phyloP scores from a whole-genome alignment of 805 yeast species.

The Cyberlindnera maritima region DNA sequence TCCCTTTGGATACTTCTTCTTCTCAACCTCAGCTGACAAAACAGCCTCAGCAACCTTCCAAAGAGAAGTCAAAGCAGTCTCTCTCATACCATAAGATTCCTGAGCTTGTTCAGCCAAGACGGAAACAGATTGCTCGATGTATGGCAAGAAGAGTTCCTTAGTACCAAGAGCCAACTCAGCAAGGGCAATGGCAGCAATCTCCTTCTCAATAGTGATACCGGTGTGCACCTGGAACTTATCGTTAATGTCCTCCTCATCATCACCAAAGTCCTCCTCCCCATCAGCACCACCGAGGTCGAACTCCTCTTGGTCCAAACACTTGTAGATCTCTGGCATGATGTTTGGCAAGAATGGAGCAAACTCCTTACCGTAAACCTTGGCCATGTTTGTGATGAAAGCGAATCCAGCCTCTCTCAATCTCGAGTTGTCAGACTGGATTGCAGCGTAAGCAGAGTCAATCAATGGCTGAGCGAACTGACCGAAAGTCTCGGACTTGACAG shows the following conservation, averaged over 20 bases:
- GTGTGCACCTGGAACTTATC: constrained; percentile 85
- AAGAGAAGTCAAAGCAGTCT: constrained; percentile 74
- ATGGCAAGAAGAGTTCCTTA: constrained; percentile 73
- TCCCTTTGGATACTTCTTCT: constrained; percentile 59
- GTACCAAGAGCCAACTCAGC: constrained; percentile 88
- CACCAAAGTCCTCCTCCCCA: constrained; percentile 40
- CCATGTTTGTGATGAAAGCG: constrained; percentile 89
- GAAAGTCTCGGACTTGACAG: constrained; percentile 91
- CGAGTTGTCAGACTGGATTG: constrained; percentile 73
- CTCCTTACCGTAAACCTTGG: constrained; percentile 90
- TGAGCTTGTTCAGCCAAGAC: constrained; percentile 69
- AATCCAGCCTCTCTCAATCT: constrained; percentile 94
- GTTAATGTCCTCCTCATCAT: constrained; percentile 54
- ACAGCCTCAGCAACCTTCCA: constrained; percentile 82
- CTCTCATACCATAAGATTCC: constrained; percentile 88
- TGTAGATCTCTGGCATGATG: constrained; percentile 79
- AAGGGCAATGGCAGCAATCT: constrained; percentile 88
- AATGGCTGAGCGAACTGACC: constrained; percentile 83
- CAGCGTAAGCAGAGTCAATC: constrained; percentile 80
- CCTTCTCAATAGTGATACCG: constrained; percentile 94
- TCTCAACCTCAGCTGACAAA: constrained; percentile 48
- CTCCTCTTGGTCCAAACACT: constrained; percentile 84
- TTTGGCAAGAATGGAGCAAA: constrained; percentile 82
- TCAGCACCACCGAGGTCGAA: constrained; percentile 57
- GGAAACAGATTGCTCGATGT: constrained; percentile 66